phyloP scores from a whole-genome alignment of 208 protist genomes.

The Acanthamoeba lugdunensis region DNA sequence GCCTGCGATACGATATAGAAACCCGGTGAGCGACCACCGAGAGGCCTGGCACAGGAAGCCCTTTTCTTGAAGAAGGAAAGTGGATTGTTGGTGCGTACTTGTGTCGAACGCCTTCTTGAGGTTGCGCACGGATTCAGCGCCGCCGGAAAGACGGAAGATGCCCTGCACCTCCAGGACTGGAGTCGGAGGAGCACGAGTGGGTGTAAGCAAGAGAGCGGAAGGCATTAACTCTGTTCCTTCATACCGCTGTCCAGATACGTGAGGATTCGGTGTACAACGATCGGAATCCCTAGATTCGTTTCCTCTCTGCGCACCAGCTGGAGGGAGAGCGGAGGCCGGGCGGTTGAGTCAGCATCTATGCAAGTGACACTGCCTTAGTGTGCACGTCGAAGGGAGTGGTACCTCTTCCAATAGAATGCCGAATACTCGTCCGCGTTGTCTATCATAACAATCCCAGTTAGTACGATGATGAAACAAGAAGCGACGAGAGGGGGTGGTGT shows the following conservation, averaged over 20 bases:
- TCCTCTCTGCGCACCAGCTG: slow-evolving; percentile 30
- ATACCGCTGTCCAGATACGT: slow-evolving; percentile 16
- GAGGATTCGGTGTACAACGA: slow-evolving; percentile 2
- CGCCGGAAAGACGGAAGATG: slow-evolving; percentile 26
- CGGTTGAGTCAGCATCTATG: background rate
- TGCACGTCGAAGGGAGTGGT: background rate
- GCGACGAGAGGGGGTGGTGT: background rate
- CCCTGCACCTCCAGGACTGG: slow-evolving; percentile 23
- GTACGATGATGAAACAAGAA: background rate
- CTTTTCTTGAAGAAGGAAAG: background rate
- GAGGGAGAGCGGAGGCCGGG: background rate
- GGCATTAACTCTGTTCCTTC: background rate
- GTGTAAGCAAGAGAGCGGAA: background rate
- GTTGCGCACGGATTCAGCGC: slow-evolving; percentile 29
- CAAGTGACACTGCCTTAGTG: background rate
- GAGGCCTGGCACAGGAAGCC: background rate
- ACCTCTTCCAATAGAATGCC: slow-evolving; percentile 13
- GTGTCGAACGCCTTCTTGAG: slow-evolving; percentile 42
- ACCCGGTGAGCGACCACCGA: background rate
- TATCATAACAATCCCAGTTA: background rate
- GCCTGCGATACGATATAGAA: background rate
- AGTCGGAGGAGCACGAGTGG: background rate
- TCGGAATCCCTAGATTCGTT: background rate
- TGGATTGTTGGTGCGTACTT: background rate
- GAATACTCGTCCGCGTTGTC: slow-evolving; percentile 8